Conservation (phyloP, 176 grass and related monocot genomes). For the Cocos nucifera region DNA sequence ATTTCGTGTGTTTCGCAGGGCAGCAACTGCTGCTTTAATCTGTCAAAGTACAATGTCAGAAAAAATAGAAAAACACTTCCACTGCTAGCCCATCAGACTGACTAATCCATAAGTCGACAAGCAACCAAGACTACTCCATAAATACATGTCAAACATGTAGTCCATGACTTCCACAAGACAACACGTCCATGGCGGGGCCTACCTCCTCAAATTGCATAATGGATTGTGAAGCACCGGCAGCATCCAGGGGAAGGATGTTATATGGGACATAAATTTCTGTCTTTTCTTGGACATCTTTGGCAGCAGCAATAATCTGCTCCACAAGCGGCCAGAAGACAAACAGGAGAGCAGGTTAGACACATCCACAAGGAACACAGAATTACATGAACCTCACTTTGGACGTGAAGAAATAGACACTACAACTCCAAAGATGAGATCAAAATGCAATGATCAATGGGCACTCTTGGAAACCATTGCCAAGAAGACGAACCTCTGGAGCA, state of each 20-base stretch:
- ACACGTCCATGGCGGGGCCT: background rate
- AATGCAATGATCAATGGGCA: too few relatives aligned
- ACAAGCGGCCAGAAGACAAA: background rate
- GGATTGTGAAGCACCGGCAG: slow-evolving; percentile 71
- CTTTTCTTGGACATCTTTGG: slow-evolving; percentile 85
- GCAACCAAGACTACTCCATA: too few relatives aligned
- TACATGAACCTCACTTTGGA: slow-evolving; percentile 4
- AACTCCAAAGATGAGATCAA: background rate
- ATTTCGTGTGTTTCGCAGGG: slow-evolving; percentile 46
- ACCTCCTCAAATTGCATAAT: slow-evolving; percentile 99
- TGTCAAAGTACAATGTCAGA: slow-evolving; percentile 1
- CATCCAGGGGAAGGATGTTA: slow-evolving; percentile 80
- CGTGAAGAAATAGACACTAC: background rate
- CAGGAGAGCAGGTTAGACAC: background rate
- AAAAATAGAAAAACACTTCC: too few relatives aligned
- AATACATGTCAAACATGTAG: too few relatives aligned
- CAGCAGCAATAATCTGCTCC: slow-evolving; percentile 61
- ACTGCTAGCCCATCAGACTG: too few relatives aligned
- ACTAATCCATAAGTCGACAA: too few relatives aligned
- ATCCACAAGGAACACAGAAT: background rate
- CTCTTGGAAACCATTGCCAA: background rate
- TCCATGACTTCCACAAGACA: too few relatives aligned
- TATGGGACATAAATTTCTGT: slow-evolving; percentile 71
- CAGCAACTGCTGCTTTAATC: slow-evolving; percentile 53
- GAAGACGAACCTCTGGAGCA: slow-evolving; percentile 61